Evolutionary conservation across 345 rosid genomes (phyloP).

Genomic region (Reutealis trisperma): DNA sequence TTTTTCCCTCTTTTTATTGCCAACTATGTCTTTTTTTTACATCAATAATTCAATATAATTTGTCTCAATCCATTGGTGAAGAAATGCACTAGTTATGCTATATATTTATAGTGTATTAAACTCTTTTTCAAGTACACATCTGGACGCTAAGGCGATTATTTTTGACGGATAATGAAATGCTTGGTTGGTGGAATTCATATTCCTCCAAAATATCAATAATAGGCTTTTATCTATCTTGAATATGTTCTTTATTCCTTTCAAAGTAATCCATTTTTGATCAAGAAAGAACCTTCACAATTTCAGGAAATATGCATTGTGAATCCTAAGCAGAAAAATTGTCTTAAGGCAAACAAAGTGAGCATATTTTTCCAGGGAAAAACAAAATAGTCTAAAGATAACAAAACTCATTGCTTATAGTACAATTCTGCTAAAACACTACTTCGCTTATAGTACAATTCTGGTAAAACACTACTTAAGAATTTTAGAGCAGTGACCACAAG

Average conservation of each 20-base stretch:
- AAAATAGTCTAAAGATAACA: too few species aligned
- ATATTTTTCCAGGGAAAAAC: neutral
- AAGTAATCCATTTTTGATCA: neutral
- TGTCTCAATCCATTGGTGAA: neutral
- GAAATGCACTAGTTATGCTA: neutral
- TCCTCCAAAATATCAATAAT: conserved; percentile 4
- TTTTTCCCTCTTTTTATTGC: neutral
- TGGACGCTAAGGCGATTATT: neutral
- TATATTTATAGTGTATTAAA: neutral
- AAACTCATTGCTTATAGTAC: neutral
- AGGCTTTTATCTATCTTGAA: conserved; percentile 9
- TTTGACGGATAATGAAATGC: conserved; percentile 7
- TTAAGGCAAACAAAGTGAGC: neutral
- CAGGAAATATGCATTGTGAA: neutral
- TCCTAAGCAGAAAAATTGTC: neutral
- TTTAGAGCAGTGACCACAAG: neutral
- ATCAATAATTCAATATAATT: too few species aligned
- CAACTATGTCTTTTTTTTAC: too few species aligned
- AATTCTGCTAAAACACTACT: conserved; percentile 7
- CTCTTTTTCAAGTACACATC: neutral
- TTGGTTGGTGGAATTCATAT: neutral
- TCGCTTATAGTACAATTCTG: neutral
- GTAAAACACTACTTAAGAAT: neutral
- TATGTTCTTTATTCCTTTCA: neutral
- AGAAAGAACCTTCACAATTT: neutral